A percentile compares a stretch with the other conserved stretches of the same genome.
phyloP scores from a whole-genome alignment of 306 rosid genomes.

The Cucumis hystrix region DNA sequence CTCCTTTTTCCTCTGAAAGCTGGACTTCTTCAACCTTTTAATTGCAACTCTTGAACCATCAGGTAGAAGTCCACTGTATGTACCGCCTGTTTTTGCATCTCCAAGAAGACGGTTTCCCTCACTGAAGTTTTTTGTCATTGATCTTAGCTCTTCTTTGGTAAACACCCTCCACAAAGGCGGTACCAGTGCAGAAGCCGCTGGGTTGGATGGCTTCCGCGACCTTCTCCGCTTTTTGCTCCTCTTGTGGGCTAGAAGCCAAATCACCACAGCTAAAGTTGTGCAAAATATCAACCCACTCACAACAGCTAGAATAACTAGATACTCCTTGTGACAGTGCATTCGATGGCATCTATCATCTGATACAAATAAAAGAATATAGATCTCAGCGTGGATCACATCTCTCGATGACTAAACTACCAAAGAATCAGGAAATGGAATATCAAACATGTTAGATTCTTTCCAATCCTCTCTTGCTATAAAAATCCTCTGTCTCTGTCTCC shows the following conservation, averaged over 20 bases:
- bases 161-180: slow-evolving; percentile 88
- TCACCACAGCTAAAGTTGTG: slow-evolving; percentile 64
- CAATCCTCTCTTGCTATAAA: not conserved
- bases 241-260: slow-evolving; percentile 85
- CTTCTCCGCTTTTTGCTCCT: slow-evolving; percentile 80
- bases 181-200: slow-evolving; percentile 49
- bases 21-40: slow-evolving; percentile 84
- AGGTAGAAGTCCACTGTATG: slow-evolving; percentile 70
- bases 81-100: slow-evolving; percentile 90
- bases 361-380: not conserved
- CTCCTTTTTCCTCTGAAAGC: slow-evolving; percentile 88
- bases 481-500: not conserved
- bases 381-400: slow-evolving; percentile 9
- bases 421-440: not conserved
- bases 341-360: slow-evolving; percentile 48
- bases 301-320: slow-evolving; percentile 72
- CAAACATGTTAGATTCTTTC: not conserved
- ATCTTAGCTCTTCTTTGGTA: slow-evolving; percentile 80
- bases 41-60: slow-evolving; percentile 93
- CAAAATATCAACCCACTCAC: slow-evolving; percentile 87
- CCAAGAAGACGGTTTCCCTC: slow-evolving; percentile 94
- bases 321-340: slow-evolving; percentile 81
- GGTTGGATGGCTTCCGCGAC: slow-evolving; percentile 60
- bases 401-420: not conserved
- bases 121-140: slow-evolving; percentile 86